phyloP scores from a whole-genome alignment of 2,329 filamentous ascomycete species.

The Pseudogymnoascus sp. region DNA sequence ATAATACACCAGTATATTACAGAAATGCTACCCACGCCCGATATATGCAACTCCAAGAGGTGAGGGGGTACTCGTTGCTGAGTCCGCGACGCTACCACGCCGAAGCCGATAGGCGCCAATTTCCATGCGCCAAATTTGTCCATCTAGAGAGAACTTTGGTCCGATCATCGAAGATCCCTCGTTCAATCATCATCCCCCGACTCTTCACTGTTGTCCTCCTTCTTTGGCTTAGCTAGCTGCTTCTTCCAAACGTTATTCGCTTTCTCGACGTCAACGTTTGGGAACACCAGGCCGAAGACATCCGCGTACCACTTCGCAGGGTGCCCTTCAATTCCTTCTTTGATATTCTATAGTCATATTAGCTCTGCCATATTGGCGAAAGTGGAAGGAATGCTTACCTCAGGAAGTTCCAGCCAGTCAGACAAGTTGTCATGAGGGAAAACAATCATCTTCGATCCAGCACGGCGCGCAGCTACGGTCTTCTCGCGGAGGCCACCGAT shows the following conservation, averaged over 20 bases:
- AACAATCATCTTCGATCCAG: constrained; percentile 85
- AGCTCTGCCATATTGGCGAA: constrained; percentile 17
- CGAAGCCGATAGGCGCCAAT: constrained; percentile 5
- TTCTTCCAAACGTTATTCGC: constrained; percentile 56
- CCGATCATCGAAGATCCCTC: constrained; percentile 7
- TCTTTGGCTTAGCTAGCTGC: constrained; percentile 30
- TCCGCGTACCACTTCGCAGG: constrained; percentile 91
- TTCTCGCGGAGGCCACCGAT: constrained; percentile 95
- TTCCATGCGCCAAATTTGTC: constrained; percentile 6
- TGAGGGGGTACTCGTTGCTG: not conserved
- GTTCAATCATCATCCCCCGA: constrained; percentile 8
- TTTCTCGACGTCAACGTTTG: constrained; percentile 61
- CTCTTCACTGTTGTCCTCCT: constrained; percentile 22
- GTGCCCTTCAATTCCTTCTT: constrained; percentile 85
- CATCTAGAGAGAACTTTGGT: not conserved
- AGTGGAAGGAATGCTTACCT: constrained; percentile 54
- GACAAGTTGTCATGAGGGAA: constrained; percentile 94
- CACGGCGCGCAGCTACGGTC: constrained; percentile 87
- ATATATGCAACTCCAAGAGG: constrained; percentile 6
- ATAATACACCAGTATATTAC: constrained; percentile 9
- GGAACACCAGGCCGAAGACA: constrained; percentile 87
- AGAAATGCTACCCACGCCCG: constrained; percentile 2
- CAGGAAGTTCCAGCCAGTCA: constrained; percentile 93
- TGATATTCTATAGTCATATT: constrained; percentile 69
- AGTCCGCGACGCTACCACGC: constrained; percentile 1